Evolutionary conservation across 495 filamentous ascomycete genomes (phyloP), one percentile per base, ranked within the genome.

Genomic region (Penicilliopsis zonata): DNA sequence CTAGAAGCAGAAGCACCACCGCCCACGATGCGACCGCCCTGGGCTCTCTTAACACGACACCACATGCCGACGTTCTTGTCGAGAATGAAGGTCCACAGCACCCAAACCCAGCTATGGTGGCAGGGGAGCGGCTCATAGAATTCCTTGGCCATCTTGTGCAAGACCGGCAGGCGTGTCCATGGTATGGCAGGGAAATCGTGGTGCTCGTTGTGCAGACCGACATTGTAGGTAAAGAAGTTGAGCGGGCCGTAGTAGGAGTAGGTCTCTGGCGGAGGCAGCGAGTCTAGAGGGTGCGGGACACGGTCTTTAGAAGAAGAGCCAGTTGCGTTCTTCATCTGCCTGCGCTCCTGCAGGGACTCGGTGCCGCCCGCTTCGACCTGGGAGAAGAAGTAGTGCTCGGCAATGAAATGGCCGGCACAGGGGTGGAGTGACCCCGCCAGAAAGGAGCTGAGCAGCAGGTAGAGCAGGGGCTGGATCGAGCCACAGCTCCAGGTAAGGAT

Each of bases 301-400:
- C 35, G 31, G 16, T 53, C 27, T 25, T 46, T 38, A 5, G 5
- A 15, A 18, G 10, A 13, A 5, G 7, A 5, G n/a, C 26, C 26
- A 5, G 26, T 28, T 5, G 26, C 16, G 15, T 31, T 21, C 5
- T 21, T 21, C 14, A 14, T 30, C 12, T 20, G 10, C 33, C 59
- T 61, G 24, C 50, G 43, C 13, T 63, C 47, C 3, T 46, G 44
- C 12, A 65, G 46, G 0, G 80, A 76, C 42, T 80, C 61, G 10
- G 69, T 70, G 13, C 74, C 74, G 15, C 65, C 60, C 1, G 65
- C 50, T 8, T 70, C 58, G 10, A 74, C 65, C 18, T 78, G 72
- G 28, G 81, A 78, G 57, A 96, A 95, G 40, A 99, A 85, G 67
- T 99, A 99, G 70, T 99, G 92, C 59, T 99, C 92, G 36, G 90